These are phyloP conservation scores for Blastocystis sp. DNA, from an alignment of 352 stramenopile genomes.

Conservation along the genomic window DNA sequence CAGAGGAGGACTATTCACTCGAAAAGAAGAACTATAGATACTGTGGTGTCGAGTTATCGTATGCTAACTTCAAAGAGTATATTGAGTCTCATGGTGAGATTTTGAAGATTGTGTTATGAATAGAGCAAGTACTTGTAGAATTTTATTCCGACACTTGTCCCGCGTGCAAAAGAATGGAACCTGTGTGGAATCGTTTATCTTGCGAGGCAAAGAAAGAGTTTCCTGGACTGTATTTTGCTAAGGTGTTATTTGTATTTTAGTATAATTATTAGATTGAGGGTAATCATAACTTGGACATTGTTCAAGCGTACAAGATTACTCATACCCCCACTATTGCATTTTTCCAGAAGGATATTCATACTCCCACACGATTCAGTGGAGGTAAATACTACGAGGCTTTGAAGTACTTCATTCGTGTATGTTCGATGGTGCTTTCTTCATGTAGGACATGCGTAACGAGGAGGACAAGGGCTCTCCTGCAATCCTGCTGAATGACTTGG, in stretches of 20 bases:
- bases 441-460: conserved; percentile 41
- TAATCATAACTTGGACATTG: conserved; percentile 55
- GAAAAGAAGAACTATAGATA: conserved; percentile 55
- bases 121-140: conserved; percentile 55
- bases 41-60: conserved; percentile 47
- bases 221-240: conserved; percentile 16
- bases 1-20: conserved; percentile 41
- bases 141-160: conserved; percentile 59
- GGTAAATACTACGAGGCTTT: conserved; percentile 44
- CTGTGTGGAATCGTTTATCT: conserved; percentile 47
- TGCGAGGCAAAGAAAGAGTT: conserved; percentile 34
- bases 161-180: conserved; percentile 50
- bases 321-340: conserved; percentile 57
- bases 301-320: conserved; percentile 50
- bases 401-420: conserved; percentile 60
- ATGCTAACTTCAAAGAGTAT: conserved; percentile 47
- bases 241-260: not conserved
- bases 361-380: conserved; percentile 43
- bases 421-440: not conserved
- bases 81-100: conserved; percentile 27
- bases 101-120: not conserved
- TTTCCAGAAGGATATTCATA: conserved; percentile 54
- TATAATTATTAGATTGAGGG: conserved; percentile 22
- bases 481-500: conserved; percentile 21
- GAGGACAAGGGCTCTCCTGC: conserved; percentile 49